Conservation (phyloP, 805 yeast genomes). For the Candida odintsovae region DNA sequence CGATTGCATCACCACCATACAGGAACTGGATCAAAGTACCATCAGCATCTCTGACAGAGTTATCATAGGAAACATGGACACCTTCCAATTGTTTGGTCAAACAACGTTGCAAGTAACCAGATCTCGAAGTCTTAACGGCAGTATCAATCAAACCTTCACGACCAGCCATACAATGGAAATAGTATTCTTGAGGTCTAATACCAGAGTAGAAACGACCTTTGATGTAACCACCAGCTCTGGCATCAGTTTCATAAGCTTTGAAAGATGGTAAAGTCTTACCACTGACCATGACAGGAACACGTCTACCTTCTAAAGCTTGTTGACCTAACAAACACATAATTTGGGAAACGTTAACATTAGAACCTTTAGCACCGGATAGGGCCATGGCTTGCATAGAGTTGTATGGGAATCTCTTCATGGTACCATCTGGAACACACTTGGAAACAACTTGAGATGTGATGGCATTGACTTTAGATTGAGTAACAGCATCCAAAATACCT, state of each 20-base stretch:
- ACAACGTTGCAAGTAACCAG: slow-evolving; percentile 98
- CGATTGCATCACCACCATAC: slow-evolving; percentile 97
- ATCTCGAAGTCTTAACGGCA: slow-evolving; percentile 96
- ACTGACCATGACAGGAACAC: slow-evolving; percentile 98
- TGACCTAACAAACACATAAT: slow-evolving; percentile 99
- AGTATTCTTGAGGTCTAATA: slow-evolving; percentile 96
- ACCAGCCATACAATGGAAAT: slow-evolving; percentile 99
- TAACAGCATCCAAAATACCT: slow-evolving; percentile 91
- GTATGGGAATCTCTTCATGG: slow-evolving; percentile 91
- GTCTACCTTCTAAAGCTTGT: slow-evolving; percentile 98
- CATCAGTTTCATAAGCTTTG: slow-evolving; percentile 94
- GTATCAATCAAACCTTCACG: slow-evolving; percentile 99
- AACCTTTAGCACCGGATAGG: slow-evolving; percentile 97
- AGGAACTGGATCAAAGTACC: slow-evolving; percentile 91
- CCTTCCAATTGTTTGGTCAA: slow-evolving; percentile 97
- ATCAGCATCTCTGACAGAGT: slow-evolving; percentile 92
- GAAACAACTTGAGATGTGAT: slow-evolving; percentile 94
- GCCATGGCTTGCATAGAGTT: slow-evolving; percentile 99
- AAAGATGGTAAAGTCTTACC: slow-evolving; percentile 97
- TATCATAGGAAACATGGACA: slow-evolving; percentile 89
- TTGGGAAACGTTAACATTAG: slow-evolving; percentile 96
- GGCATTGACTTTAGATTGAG: slow-evolving; percentile 86
- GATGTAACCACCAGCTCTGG: slow-evolving; percentile 97
- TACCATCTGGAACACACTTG: slow-evolving; percentile 92
- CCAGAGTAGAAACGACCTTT: slow-evolving; percentile 97